Conservation (phyloP, 2,329 filamentous ascomycete genomes). For the Aureobasidium vineae region DNA sequence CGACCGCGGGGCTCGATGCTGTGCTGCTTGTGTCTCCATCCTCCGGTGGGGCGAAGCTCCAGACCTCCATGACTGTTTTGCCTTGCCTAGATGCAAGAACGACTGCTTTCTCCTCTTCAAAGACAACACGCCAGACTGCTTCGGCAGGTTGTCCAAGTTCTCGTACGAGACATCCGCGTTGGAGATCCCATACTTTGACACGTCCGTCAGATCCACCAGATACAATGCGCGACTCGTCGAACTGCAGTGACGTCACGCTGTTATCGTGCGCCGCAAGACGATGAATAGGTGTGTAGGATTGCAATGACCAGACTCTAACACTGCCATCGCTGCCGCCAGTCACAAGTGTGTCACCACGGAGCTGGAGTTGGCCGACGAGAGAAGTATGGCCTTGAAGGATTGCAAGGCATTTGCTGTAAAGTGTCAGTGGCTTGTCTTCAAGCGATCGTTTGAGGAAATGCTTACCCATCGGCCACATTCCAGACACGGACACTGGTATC, state of each 20-base stretch:
- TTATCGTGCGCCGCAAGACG: constrained; percentile 95
- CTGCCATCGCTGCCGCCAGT: constrained; percentile 96
- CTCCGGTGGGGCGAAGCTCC: constrained; percentile 29
- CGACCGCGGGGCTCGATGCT: constrained; percentile 10
- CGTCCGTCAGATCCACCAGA: constrained; percentile 96
- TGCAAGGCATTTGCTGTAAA: constrained; percentile 54
- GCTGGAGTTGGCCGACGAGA: constrained; percentile 92
- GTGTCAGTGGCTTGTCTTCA: not conserved
- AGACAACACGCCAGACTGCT: constrained; percentile 95
- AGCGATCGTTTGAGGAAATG: constrained; percentile 28
- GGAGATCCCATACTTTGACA: constrained; percentile 97
- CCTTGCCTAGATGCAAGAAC: constrained; percentile 84
- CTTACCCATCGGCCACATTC: constrained; percentile 84
- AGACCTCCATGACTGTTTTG: constrained; percentile 94
- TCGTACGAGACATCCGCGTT: constrained; percentile 83
- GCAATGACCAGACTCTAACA: constrained; percentile 92
- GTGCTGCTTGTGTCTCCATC: constrained; percentile 9
- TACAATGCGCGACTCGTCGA: constrained; percentile 92
- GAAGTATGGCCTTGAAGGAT: constrained; percentile 97
- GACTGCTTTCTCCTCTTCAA: constrained; percentile 97
- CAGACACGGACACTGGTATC: constrained; percentile 97
- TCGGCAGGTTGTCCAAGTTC: constrained; percentile 90
- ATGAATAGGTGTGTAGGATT: constrained; percentile 88
- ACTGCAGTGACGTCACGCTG: constrained; percentile 95
- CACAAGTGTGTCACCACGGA: constrained; percentile 90